These are phyloP conservation scores for Paecilomyces niveus DNA, from an alignment of 2,329 filamentous ascomycete genomes.

Conservation along the genomic window DNA sequence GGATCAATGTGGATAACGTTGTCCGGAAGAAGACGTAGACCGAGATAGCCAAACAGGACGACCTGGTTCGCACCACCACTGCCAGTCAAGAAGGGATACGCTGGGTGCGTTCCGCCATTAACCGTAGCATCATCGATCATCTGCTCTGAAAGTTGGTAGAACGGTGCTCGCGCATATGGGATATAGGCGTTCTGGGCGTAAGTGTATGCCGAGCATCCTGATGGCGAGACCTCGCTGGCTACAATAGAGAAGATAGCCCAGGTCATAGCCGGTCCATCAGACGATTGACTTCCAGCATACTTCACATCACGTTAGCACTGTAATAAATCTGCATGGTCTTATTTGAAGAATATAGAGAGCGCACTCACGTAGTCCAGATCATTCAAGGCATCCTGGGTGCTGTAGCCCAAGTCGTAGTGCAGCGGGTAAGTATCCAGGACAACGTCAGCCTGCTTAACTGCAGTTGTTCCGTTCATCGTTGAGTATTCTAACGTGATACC, in stretches of 20 bases:
- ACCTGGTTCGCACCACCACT: conserved; percentile 64
- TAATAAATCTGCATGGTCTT: neutral
- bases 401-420: conserved; percentile 52
- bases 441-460: conserved; percentile 65
- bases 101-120: conserved; percentile 62
- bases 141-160: conserved; percentile 66
- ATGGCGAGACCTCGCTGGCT: conserved; percentile 57
- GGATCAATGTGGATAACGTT: conserved; percentile 56
- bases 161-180: conserved; percentile 60
- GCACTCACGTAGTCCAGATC: conserved; percentile 55
- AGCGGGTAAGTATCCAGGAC: conserved; percentile 60
- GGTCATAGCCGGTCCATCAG: conserved; percentile 65
- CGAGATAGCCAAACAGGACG: conserved; percentile 60
- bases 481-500: conserved; percentile 59
- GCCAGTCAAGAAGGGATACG: conserved; percentile 65
- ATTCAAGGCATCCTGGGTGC: conserved; percentile 39
- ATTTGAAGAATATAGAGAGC: neutral
- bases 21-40: conserved; percentile 54
- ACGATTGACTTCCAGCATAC: conserved; percentile 62
- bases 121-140: conserved; percentile 51
- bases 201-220: conserved; percentile 62
- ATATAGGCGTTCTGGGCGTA: conserved; percentile 58
- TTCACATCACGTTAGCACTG: conserved; percentile 13
- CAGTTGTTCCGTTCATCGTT: conserved; percentile 59
- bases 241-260: conserved; percentile 63